phyloP scores from a whole-genome alignment of 192 early-diverging fungal species.

The Coemansia sp. region DNA sequence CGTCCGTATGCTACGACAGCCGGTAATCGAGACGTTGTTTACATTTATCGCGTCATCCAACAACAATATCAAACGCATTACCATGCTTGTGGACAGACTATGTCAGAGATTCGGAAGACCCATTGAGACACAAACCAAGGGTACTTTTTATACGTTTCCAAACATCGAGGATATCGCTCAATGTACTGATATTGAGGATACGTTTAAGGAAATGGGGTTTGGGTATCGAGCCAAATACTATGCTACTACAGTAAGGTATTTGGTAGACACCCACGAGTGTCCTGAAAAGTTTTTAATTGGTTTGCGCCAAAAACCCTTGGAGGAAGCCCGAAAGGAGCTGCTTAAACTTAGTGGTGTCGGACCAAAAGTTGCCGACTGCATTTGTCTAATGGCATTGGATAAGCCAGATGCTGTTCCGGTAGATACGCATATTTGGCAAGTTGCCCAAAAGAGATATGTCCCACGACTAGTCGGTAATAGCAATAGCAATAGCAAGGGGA shows the following conservation, averaged over 20 bases:
- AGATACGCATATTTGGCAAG: slow-evolving; percentile 97
- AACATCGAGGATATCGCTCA: slow-evolving; percentile 54
- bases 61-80: slow-evolving; percentile 93
- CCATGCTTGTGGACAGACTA: slow-evolving; percentile 54
- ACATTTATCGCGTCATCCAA: slow-evolving; percentile 92
- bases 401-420: slow-evolving; percentile 79
- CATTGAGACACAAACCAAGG: slow-evolving; percentile 32
- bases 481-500: not conserved
- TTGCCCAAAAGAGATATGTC: slow-evolving; percentile 81
- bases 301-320: slow-evolving; percentile 60
- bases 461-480: slow-evolving; percentile 5
- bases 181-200: slow-evolving; percentile 59
- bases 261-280: slow-evolving; percentile 52
- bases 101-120: slow-evolving; percentile 28
- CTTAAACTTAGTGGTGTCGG: slow-evolving; percentile 81
- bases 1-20: slow-evolving; percentile 77
- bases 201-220: slow-evolving; percentile 77
- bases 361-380: slow-evolving; percentile 97
- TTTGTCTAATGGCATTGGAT: slow-evolving; percentile 90
- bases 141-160: slow-evolving; percentile 70
- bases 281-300: slow-evolving; percentile 63
- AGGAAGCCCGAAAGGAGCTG: slow-evolving; percentile 61
- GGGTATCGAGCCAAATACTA: slow-evolving; percentile 97
- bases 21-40: slow-evolving; percentile 83
- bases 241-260: slow-evolving; percentile 61